These are phyloP conservation scores for Castanopsis chinensis DNA, from an alignment of 306 rosid genomes.

Conservation along the genomic window DNA sequence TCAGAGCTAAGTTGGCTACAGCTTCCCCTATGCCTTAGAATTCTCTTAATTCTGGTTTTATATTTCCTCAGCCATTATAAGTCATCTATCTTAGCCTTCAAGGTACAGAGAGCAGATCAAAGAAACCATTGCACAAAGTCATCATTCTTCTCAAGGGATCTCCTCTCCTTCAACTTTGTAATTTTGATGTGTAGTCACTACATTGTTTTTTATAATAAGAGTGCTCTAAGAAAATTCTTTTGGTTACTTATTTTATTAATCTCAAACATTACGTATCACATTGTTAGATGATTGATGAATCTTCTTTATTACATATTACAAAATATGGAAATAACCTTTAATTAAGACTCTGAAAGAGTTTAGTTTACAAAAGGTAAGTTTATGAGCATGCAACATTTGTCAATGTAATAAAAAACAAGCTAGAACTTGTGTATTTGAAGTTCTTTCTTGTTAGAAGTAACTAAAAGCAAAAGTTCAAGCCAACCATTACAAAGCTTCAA, in stretches of 20 bases:
- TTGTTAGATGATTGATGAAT: background rate
- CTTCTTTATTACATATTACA: background rate
- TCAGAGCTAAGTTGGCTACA: slow-evolving; percentile 67
- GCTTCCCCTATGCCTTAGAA: slow-evolving; percentile 10
- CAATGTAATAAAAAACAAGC: too few relatives aligned
- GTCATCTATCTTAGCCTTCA: slow-evolving; percentile 3
- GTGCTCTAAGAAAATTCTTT: background rate
- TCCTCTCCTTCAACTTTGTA: background rate
- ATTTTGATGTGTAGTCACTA: background rate
- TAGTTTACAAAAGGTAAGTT: too few relatives aligned
- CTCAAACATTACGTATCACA: background rate
- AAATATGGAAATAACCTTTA: too few relatives aligned
- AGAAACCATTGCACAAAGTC: background rate
- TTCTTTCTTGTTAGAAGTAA: too few relatives aligned
- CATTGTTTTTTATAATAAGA: background rate
- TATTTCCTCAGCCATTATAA: background rate
- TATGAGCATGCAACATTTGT: too few relatives aligned
- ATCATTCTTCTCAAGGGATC: background rate
- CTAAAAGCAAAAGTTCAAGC: too few relatives aligned
- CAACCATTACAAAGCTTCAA: too few relatives aligned
- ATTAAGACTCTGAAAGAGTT: too few relatives aligned
- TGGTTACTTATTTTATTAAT: background rate
- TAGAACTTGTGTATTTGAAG: too few relatives aligned
- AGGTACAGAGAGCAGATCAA: background rate
- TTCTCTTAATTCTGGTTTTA: background rate